Evolutionary conservation across 1,284 basidiomycete species (phyloP).

Genomic region (Cutaneotrichosporon sp.): DNA sequence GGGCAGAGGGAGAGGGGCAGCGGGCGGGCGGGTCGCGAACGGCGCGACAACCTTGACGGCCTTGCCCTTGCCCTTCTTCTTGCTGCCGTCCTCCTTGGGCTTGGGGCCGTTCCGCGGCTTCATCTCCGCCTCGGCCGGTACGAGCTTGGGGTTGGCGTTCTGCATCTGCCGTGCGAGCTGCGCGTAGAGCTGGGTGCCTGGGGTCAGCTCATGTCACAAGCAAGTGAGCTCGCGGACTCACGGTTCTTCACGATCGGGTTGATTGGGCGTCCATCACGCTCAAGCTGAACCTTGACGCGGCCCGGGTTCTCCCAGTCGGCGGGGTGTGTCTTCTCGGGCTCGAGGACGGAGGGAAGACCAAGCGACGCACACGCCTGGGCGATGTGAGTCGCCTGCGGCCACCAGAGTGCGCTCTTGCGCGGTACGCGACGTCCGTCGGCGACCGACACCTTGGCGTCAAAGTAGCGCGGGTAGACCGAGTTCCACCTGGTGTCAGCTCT

Average conservation of each 20-base stretch:
- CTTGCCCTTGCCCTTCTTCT: slow-evolving; percentile 17
- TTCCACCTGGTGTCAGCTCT: slow-evolving; percentile 67
- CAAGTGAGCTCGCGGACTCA: slow-evolving; percentile 54
- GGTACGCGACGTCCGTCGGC: slow-evolving; percentile 78
- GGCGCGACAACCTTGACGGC: slow-evolving; percentile 3
- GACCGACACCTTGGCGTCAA: slow-evolving; percentile 89
- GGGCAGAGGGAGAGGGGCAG: slow-evolving; percentile 44
- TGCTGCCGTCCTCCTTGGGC: slow-evolving; percentile 17
- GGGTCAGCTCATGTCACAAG: not conserved
- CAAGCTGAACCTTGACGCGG: slow-evolving; percentile 85
- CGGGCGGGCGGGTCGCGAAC: slow-evolving; percentile 38
- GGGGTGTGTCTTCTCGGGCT: slow-evolving; percentile 80
- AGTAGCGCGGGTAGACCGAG: slow-evolving; percentile 92
- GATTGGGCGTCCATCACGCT: slow-evolving; percentile 71
- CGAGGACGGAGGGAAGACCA: slow-evolving; percentile 76
- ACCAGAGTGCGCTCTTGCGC: slow-evolving; percentile 80
- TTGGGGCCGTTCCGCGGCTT: slow-evolving; percentile 22
- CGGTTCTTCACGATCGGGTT: slow-evolving; percentile 75
- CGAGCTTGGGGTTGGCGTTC: slow-evolving; percentile 65
- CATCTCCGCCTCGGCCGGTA: slow-evolving; percentile 36
- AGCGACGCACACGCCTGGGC: slow-evolving; percentile 76
- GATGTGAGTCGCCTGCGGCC: slow-evolving; percentile 89
- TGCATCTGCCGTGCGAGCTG: slow-evolving; percentile 74
- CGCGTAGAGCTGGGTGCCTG: slow-evolving; percentile 81
- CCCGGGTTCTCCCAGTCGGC: slow-evolving; percentile 97